These are phyloP conservation scores for Aaosphaeria arxii DNA, from an alignment of 2,329 filamentous ascomycete species.

Conservation along the genomic window DNA sequence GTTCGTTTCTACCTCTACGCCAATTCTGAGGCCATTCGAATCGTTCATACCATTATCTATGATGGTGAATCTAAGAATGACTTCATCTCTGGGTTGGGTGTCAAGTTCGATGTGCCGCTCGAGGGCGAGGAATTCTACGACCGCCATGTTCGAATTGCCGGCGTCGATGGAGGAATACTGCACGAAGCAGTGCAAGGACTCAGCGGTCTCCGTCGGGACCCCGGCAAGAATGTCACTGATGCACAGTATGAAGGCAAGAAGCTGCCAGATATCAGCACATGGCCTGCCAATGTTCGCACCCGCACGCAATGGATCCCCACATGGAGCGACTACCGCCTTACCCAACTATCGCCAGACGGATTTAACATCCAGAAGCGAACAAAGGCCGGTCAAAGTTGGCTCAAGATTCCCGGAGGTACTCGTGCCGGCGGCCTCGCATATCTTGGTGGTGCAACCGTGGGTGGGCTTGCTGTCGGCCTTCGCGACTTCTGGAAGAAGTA, in stretches of 20 bases:
- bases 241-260: conserved; percentile 51
- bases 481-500: conserved; percentile 64
- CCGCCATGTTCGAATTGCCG: conserved; percentile 57
- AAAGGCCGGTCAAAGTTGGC: conserved; percentile 55
- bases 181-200: conserved; percentile 59
- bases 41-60: conserved; percentile 57
- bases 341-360: conserved; percentile 58
- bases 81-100: conserved; percentile 54
- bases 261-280: conserved; percentile 44
- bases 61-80: conserved; percentile 50
- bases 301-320: conserved; percentile 56
- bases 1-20: conserved; percentile 60
- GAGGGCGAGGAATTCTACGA: conserved; percentile 54
- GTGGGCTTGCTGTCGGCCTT: conserved; percentile 59
- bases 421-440: conserved; percentile 58
- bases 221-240: conserved; percentile 47
- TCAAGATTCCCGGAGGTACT: conserved; percentile 57
- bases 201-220: conserved; percentile 57
- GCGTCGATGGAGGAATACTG: conserved; percentile 54
- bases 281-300: conserved; percentile 47
- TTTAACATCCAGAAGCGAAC: conserved; percentile 62
- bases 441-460: conserved; percentile 54
- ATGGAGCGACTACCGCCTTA: conserved; percentile 58
- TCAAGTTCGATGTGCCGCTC: conserved; percentile 56
- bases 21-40: conserved; percentile 53